Base-by-base conservation (phyloP, 805 yeast species). In the Ogataea nakhonphanomensis region DNA sequence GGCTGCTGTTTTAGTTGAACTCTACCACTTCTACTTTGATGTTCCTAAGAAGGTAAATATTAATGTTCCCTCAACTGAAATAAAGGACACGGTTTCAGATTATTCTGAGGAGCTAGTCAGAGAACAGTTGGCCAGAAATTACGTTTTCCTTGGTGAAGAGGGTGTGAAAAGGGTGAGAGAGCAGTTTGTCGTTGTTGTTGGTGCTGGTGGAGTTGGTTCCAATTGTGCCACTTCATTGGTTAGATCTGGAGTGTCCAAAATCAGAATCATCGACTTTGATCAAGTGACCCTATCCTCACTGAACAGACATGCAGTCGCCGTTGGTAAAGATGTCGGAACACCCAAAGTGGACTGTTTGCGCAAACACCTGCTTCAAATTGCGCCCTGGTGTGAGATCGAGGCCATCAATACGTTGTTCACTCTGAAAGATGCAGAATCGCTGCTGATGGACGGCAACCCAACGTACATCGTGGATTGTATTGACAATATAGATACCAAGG, bases 201-300 rank as follows among this genome's bases (percentile, higher is more conserved):
- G 99, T 23, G 93, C 91, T 12, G 99, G 99, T 43, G 99, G 99
- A 43, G 99, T 93, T 29, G 99, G 99, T 2, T 90, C 97, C 0
- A 90, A 96, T 91, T 95, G 83, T 17, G 81, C 84, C 9, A 83
- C 95, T 8, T 87, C 95, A 84, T 71, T 93, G 41, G 84, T 85
- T 2, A 79, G 99, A 54, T 85, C 95, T 12, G 99, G 99, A 11
- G 81, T 90, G 28, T 81, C 84, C 14, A 74, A 77, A 44, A 61
- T 93, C 38, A 74, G 89, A 51, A 73, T 93, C 41, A 79, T 93
- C 39, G 99, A 93, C 64, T 93, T 93, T 59, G 99, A 93, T 62
- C 99, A 93, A 66, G 97, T 93, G 21, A 80, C 96, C 1, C 69
- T 93, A 44, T 84, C 95, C 35, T 87, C 96, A 7, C 70, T 93